Conservation (phyloP, 352 stramenopile genomes). For the Halophytophthora polymorphica region DNA sequence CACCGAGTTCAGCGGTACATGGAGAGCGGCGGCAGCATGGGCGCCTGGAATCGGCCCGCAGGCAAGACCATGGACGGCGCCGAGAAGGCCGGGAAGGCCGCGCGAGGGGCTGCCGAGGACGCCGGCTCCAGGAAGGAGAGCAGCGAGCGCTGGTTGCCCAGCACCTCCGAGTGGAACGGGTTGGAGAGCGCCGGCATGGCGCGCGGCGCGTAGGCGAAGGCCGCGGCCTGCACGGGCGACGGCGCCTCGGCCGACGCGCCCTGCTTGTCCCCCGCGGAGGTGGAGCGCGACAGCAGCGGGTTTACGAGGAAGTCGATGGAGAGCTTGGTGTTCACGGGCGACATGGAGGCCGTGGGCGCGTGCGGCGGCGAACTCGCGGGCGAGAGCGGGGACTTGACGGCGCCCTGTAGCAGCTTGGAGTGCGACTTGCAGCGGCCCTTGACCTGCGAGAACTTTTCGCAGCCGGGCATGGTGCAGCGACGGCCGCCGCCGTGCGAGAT, state of each 20-base stretch:
- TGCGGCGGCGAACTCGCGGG: conserved; percentile 16
- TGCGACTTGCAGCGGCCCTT: conserved; percentile 85
- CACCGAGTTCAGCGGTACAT: conserved; percentile 29
- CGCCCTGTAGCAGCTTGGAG: conserved; percentile 55
- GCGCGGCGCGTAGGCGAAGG: conserved; percentile 6
- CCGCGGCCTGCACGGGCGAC: conserved; percentile 8
- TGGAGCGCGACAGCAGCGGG: conserved; percentile 27
- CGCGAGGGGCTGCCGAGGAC: conserved; percentile 13
- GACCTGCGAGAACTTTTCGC: conserved; percentile 88
- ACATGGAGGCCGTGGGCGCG: conserved; percentile 16
- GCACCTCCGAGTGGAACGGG: conserved; percentile 18
- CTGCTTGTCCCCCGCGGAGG: conserved; percentile 25
- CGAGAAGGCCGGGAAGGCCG: conserved; percentile 15
- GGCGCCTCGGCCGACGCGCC: conserved; percentile 2
- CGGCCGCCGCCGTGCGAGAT: conserved; percentile 79
- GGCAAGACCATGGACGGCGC: conserved; percentile 12
- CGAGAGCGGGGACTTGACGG: conserved; percentile 17
- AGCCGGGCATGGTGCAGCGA: conserved; percentile 67
- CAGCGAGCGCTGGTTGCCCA: conserved; percentile 33
- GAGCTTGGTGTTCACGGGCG: conserved; percentile 34
- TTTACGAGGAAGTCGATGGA: conserved; percentile 65
- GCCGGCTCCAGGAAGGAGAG: conserved; percentile 34
- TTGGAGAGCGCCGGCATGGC: conserved; percentile 18
- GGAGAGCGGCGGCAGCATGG: conserved; percentile 26
- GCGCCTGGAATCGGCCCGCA: conserved; percentile 10